Percentiles rank a stretch among this genome's conserved stretches.
Evolutionary conservation across 2,329 filamentous ascomycete species (phyloP).

Genomic region (Phyllosticta citrichinensis): DNA sequence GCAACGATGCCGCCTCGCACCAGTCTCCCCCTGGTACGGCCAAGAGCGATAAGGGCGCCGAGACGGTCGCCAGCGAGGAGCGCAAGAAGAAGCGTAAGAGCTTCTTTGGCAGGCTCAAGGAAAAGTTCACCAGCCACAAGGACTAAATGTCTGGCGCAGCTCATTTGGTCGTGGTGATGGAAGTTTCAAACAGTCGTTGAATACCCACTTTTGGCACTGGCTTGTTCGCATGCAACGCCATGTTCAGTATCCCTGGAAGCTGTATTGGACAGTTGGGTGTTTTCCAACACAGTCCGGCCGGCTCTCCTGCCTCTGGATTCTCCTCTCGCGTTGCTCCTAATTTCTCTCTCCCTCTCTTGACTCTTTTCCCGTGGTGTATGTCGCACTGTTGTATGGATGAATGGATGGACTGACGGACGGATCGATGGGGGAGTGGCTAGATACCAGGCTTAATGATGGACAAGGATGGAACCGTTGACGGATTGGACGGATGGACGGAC

Average conservation of each 20-base stretch:
- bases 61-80: slow-evolving; percentile 17
- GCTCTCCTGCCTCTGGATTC: neutral
- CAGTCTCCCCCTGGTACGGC: slow-evolving; percentile 12
- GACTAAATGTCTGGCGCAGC: neutral
- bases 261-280: neutral
- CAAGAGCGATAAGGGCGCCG: slow-evolving; percentile 12
- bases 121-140: slow-evolving; percentile 28
- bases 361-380: neutral
- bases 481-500: neutral
- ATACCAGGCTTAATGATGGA: neutral
- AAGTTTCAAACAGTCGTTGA: neutral
- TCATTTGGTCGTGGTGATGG: neutral
- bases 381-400: neutral
- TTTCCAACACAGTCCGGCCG: too few relatives aligned
- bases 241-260: neutral
- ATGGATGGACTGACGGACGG: neutral
- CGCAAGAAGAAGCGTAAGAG: slow-evolving; percentile 38
- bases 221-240: too few relatives aligned
- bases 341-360: neutral
- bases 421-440: neutral
- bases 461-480: neutral
- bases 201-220: neutral
- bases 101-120: slow-evolving; percentile 40
- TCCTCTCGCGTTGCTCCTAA: neutral
- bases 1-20: neutral